Evolutionary conservation across 257 asterid genomes (phyloP), one percentile per base, ranked within the genome.

Genomic region (Vinca minor): DNA sequence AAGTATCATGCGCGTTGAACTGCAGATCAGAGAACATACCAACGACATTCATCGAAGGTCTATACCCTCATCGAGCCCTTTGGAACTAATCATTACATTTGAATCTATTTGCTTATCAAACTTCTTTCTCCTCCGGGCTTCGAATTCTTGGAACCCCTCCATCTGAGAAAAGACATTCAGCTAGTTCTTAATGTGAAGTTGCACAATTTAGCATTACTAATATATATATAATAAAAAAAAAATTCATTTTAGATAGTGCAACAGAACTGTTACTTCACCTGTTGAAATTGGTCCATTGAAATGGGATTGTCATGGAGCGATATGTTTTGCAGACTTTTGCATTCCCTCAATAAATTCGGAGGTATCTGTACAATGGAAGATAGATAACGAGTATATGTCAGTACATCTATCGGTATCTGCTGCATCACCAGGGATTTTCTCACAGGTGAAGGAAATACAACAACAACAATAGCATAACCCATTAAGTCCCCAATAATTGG

Each of bases 11-110:
- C 17, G 3, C 8, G 7, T 53, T 53, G n/a, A n/a, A n/a, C n/a
- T n/a, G 36, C 38, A 13, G 59, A 32, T 44, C 54, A 38, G 44
- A 56, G 63, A 5, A 23, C 49, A 57, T 41, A 71, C 62, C 66
- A 31, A 47, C 41, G 31, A 42, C 48, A 25, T 35, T 57, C n/a
- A n/a, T n/a, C n/a, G 44, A 84, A 86, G 84, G 82, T 91, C 98
- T 64, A 91, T 83, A 15, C 96, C 95, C 86, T 88, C 98, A 4
- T 86, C 96, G 29, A 91, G 95, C 72, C 96, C 98, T 78, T n/a
- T 88, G 75, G 95, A 86, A 75, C 95, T 74, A 23, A 88, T 87
- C 91, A 91, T 83, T 75, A 91, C 96, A 57, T 91, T 91, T 12
- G 94, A 85, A 79, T 88, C 98, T 38, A 91, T 86, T 76, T 80